Conservation (phyloP, 2,329 filamentous ascomycete genomes). For the Dothistroma septosporum region DNA sequence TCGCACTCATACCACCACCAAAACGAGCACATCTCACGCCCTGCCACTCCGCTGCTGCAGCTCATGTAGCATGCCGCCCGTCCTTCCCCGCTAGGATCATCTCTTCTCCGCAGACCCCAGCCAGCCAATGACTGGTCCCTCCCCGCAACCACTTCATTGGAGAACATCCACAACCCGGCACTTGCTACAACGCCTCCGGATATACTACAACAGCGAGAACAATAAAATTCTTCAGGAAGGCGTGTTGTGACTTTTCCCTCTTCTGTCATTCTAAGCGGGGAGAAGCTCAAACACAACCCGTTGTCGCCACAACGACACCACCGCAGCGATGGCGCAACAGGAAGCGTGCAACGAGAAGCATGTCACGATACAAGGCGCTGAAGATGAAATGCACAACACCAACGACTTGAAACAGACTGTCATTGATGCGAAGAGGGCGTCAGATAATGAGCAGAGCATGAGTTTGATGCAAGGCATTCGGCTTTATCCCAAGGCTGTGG, state of each 20-base stretch:
- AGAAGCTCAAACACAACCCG: neutral
- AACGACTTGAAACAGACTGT: slow-evolving; percentile 31
- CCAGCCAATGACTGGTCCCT: neutral
- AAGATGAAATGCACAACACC: slow-evolving; percentile 32
- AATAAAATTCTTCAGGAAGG: neutral
- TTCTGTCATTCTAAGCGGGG: neutral
- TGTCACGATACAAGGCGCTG: slow-evolving; percentile 7
- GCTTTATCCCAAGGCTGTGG: slow-evolving; percentile 81
- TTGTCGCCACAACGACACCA: no score
- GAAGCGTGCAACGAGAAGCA: neutral
- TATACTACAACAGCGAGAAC: neutral
- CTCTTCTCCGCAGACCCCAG: neutral
- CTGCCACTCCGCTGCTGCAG: neutral
- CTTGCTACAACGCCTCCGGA: neutral
- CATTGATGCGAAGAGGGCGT: slow-evolving; percentile 43
- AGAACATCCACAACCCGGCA: neutral
- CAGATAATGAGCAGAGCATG: slow-evolving; percentile 49
- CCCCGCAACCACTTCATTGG: neutral
- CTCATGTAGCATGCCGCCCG: neutral
- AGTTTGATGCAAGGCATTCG: slow-evolving; percentile 67
- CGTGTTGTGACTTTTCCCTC: neutral
- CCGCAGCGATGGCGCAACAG: neutral
- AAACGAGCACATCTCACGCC: neutral
- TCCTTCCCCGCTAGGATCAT: neutral
- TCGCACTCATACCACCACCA: neutral